Base-by-base conservation (phyloP, 768 basidiomycete species). In the Russula earlei region DNA sequence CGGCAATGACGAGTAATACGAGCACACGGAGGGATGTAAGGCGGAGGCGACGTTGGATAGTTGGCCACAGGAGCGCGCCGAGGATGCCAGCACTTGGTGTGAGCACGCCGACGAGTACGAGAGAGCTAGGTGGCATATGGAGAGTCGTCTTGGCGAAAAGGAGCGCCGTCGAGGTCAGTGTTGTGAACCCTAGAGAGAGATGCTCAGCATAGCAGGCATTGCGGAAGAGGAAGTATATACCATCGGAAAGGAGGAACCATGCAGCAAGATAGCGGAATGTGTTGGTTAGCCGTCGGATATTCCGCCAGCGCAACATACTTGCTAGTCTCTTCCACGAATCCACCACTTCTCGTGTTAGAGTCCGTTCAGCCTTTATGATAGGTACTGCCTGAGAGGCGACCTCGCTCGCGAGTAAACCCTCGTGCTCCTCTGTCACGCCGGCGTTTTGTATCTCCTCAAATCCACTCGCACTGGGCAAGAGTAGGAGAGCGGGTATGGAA, bases 181-280 rank as follows among this genome's bases (percentile, higher is more conserved):
- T 96, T 3, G 93, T 90, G 70, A 94, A 93, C 2, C 85, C 90
- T 91, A 27, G 27, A 37, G 8, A 29, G 4, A 14, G n/a, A 24
- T 19, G 4, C 14, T n/a, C 9, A 45, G 54, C 44, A 48, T 40
- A 36, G 42, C 12, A n/a, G 27, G 9, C 20, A 20, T 2, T 19
- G 15, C 5, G 5, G 27, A 17, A 15, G 10, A 4, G 33, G 4
- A 0, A 10, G 29, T 69, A 31, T 79, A 42, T 50, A 88, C 91
- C 90, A 64, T 98, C 94, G 1, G 88, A 91, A 22, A 98, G 79
- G 12, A 98, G 76, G 67, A 96, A 94, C 93, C 94, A 97, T 0
- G 95, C 91, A 5, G 84, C 79, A 41, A 97, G 83, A 64, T 91
- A 97, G 62, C 78, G 78, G 74, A 94, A 98, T 1, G 93, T 92